Evolutionary conservation across 2,329 filamentous ascomycete species (phyloP).

Genomic region (Aspergillus sp.): DNA sequence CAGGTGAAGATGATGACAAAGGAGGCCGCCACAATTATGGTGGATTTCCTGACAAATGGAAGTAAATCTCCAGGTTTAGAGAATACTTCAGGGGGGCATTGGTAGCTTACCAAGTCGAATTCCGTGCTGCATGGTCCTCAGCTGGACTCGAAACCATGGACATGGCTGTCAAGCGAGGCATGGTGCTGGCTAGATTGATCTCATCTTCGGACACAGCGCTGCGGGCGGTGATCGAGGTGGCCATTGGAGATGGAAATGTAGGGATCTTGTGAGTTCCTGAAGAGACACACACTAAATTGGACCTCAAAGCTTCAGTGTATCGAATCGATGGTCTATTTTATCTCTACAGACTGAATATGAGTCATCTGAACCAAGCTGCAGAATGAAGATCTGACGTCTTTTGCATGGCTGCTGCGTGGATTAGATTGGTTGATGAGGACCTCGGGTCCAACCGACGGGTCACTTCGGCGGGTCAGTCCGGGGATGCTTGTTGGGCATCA

Average conservation of each 20-base stretch:
- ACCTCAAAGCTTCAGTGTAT: too few relatives aligned
- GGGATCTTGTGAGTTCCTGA: too few relatives aligned
- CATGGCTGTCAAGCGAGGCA: not conserved
- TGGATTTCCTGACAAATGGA: not conserved
- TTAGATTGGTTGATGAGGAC: not conserved
- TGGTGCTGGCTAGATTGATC: not conserved
- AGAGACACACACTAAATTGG: too few relatives aligned
- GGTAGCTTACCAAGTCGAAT: not conserved
- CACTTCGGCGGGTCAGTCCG: not conserved
- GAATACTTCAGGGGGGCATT: not conserved
- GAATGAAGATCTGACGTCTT: too few relatives aligned
- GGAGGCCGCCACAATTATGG: not conserved
- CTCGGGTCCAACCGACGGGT: not conserved
- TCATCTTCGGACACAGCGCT: not conserved
- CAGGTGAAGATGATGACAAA: slow-evolving; percentile 33
- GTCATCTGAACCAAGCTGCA: too few relatives aligned
- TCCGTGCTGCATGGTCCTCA: not conserved
- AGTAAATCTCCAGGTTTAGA: not conserved
- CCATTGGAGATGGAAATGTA: too few relatives aligned
- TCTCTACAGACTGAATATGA: too few relatives aligned
- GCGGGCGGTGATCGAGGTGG: not conserved
- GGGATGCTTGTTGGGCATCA: not conserved
- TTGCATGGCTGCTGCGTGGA: not conserved
- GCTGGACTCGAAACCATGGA: not conserved
- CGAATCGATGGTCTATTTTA: too few relatives aligned